A percentile compares a stretch with the other conserved stretches of the same genome.
These are phyloP conservation scores for Penicillium sp. DNA, from an alignment of 2,329 filamentous ascomycete species.

Conservation along the genomic window DNA sequence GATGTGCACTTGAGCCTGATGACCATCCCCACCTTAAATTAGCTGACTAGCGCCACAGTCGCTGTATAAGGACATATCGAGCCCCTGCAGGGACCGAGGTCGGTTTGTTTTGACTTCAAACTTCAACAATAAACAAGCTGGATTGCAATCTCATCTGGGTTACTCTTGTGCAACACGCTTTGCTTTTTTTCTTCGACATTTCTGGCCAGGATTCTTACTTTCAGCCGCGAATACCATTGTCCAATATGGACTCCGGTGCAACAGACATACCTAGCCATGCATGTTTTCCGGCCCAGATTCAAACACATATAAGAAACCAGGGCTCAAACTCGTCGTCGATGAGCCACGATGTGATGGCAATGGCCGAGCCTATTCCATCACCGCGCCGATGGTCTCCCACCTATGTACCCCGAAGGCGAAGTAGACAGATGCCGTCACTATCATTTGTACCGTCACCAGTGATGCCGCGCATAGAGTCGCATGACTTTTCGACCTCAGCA, in stretches of 20 bases:
- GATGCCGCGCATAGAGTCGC: conserved; percentile 22
- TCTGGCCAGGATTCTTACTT: conserved; percentile 9
- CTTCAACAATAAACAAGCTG: conserved; percentile 5
- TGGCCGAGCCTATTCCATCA: conserved; percentile 16
- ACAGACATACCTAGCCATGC: conserved; percentile 19
- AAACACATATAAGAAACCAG: conserved; percentile 20
- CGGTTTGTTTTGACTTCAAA: conserved; percentile 14
- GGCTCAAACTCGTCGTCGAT: conserved; percentile 14
- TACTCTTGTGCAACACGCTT: conserved; percentile 17
- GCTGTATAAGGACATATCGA: conserved; percentile 27
- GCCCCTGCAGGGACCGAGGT: conserved; percentile 16
- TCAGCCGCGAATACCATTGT: conserved; percentile 22
- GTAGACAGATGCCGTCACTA: conserved; percentile 28
- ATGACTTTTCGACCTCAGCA: conserved; percentile 23
- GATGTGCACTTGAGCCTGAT: conserved; percentile 19
- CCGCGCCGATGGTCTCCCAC: conserved; percentile 23
- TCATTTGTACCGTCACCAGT: conserved; percentile 30
- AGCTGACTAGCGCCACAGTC: conserved; percentile 14
- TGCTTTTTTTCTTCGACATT: conserved; percentile 13
- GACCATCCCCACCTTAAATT: conserved; percentile 15
- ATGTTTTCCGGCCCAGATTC: conserved; percentile 16
- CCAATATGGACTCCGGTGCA: conserved; percentile 24
- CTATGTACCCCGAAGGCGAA: conserved; percentile 25
- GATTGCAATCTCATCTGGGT: conserved; percentile 18
- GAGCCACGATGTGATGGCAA: conserved; percentile 15